Evolutionary conservation across 192 early-diverging fungal species (phyloP).

Genomic region (Podochytrium sp.): DNA sequence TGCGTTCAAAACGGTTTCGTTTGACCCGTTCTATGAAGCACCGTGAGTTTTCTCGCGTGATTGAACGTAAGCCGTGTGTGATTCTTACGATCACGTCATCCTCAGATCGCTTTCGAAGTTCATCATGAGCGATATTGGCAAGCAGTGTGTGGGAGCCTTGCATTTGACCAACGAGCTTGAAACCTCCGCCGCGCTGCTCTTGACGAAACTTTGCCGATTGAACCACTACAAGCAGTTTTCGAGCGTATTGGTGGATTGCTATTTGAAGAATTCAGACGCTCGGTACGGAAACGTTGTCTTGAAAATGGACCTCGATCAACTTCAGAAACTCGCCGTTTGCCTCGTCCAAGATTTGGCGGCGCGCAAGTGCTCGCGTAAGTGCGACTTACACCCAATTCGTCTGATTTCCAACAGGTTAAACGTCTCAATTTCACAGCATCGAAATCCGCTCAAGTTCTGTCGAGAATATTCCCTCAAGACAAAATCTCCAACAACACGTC

Average conservation of each 20-base stretch:
- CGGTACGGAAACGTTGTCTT: neutral
- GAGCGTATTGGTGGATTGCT: neutral
- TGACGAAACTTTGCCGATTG: constrained; percentile 10
- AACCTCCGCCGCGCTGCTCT: neutral
- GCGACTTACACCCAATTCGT: neutral
- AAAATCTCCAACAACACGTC: neutral
- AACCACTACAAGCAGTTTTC: neutral
- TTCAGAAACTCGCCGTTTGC: neutral
- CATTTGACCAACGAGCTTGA: neutral
- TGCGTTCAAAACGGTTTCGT: neutral
- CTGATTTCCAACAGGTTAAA: neutral
- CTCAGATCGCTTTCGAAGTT: neutral
- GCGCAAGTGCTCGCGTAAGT: neutral
- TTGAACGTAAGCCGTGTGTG: neutral
- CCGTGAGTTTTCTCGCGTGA: neutral
- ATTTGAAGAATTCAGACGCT: neutral
- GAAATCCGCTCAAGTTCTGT: neutral
- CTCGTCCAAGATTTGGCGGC: neutral
- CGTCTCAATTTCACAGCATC: neutral
- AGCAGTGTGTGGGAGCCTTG: neutral
- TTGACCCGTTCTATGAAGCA: constrained; percentile 1
- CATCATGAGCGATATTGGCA: neutral
- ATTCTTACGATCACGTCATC: neutral
- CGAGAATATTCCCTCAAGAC: neutral
- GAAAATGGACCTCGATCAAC: neutral